Percentiles rank a stretch among this genome's conserved stretches.
Evolutionary conservation across 2,329 filamentous ascomycete species (phyloP).

Genomic region (Septoria linicola): DNA sequence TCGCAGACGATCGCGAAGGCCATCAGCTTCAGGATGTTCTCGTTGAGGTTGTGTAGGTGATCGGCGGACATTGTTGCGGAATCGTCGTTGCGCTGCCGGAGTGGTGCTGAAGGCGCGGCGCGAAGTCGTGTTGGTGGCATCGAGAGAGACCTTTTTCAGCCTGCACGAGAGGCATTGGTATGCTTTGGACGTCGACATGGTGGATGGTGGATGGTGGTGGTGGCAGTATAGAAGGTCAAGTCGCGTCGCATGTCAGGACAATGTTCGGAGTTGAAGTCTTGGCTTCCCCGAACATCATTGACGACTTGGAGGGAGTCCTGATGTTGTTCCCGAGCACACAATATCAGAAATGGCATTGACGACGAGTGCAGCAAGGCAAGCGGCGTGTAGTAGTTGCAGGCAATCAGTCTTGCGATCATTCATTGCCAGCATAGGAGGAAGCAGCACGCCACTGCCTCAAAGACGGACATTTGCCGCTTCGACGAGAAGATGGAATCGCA

Average conservation of each 20-base stretch:
- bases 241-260: neutral
- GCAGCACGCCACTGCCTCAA: slow-evolving; percentile 9
- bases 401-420: slow-evolving; percentile 34
- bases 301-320: neutral
- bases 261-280: slow-evolving; percentile 4
- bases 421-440: slow-evolving; percentile 32
- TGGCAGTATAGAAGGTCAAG: neutral
- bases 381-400: slow-evolving; percentile 29
- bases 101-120: slow-evolving; percentile 46
- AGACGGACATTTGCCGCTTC: slow-evolving; percentile 27
- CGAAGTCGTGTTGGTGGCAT: slow-evolving; percentile 18
- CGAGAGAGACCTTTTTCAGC: slow-evolving; percentile 23
- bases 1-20: slow-evolving; percentile 23
- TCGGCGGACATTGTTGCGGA: slow-evolving; percentile 30
- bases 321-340: neutral
- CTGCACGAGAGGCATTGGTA: slow-evolving; percentile 39
- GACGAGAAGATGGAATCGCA: slow-evolving; percentile 18
- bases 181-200: slow-evolving; percentile 31
- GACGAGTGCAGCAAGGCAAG: slow-evolving; percentile 16
- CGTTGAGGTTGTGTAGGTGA: slow-evolving; percentile 27
- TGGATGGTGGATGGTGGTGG: neutral
- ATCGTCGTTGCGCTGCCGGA: slow-evolving; percentile 40
- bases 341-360: slow-evolving; percentile 20
- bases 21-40: slow-evolving; percentile 20
- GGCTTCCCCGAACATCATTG: slow-evolving; percentile 10